These are phyloP conservation scores for Trichoderma simmonsii DNA, from an alignment of 2,329 filamentous ascomycete species.

Conservation along the genomic window DNA sequence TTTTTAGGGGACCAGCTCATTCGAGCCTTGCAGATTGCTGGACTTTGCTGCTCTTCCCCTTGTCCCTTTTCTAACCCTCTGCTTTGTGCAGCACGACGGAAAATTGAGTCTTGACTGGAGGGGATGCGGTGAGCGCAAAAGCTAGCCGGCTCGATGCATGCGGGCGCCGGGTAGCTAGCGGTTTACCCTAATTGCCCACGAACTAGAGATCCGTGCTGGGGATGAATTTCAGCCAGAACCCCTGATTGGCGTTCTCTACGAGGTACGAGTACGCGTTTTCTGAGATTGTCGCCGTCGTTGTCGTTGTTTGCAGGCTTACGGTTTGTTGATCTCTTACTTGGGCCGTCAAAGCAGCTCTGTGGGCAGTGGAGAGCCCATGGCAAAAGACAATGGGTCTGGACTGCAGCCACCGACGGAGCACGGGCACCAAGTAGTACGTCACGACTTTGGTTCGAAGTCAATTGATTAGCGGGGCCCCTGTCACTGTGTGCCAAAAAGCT, in stretches of 20 bases:
- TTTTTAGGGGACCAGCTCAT: neutral
- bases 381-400: neutral
- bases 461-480: neutral
- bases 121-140: conserved; percentile 15
- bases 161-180: neutral
- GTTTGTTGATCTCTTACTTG: neutral
- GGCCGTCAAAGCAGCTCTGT: neutral
- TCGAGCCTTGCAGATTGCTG: neutral
- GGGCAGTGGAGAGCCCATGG: neutral
- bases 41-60: neutral
- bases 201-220: conserved; percentile 1
- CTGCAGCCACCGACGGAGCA: neutral
- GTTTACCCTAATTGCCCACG: neutral
- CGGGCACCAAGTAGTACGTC: neutral
- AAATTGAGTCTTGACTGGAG: conserved; percentile 9
- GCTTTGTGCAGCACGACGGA: neutral
- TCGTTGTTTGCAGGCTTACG: neutral
- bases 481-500: neutral
- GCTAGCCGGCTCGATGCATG: conserved; percentile 9
- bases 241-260: neutral
- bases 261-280: neutral
- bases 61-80: neutral
- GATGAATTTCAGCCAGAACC: neutral
- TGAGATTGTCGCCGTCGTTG: neutral
- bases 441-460: neutral